These are phyloP conservation scores for Torulaspora delbrueckii DNA, from an alignment of 805 yeast genomes.

Conservation along the genomic window DNA sequence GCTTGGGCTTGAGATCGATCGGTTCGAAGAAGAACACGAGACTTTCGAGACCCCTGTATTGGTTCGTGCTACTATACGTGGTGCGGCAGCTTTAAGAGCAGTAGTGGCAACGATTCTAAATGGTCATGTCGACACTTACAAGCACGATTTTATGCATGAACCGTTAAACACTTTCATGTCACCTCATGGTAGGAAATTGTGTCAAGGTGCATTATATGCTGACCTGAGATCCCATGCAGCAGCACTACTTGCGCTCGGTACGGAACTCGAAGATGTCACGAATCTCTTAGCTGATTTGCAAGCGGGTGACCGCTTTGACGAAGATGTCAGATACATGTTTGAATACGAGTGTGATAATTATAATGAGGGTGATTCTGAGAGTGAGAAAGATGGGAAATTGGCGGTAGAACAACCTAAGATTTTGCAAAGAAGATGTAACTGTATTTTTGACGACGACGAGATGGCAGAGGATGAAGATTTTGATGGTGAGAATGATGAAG, in stretches of 20 bases:
- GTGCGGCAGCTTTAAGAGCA: constrained; percentile 58
- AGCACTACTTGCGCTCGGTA: constrained; percentile 48
- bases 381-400: constrained; percentile 18
- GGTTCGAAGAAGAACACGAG: constrained; percentile 43
- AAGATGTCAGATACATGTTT: constrained; percentile 58
- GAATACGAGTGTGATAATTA: constrained; percentile 49
- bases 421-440: constrained; percentile 34
- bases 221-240: constrained; percentile 58
- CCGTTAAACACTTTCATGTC: constrained; percentile 57
- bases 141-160: constrained; percentile 56
- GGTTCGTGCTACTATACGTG: constrained; percentile 50
- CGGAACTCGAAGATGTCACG: constrained; percentile 46
- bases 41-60: constrained; percentile 41
- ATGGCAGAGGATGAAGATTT: constrained; percentile 25
- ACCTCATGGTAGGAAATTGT: constrained; percentile 59
- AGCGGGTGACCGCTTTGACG: constrained; percentile 61
- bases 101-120: constrained; percentile 59
- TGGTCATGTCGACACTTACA: constrained; percentile 39
- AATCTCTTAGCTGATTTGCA: constrained; percentile 53
- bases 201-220: constrained; percentile 54
- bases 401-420: constrained; percentile 21
- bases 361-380: constrained; percentile 24
- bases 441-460: constrained; percentile 37
- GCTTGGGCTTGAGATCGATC: constrained; percentile 56
- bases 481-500: constrained; percentile 26